Evolutionary conservation across 2,329 filamentous ascomycete species (phyloP).

Genomic region (Helotiales sp.): DNA sequence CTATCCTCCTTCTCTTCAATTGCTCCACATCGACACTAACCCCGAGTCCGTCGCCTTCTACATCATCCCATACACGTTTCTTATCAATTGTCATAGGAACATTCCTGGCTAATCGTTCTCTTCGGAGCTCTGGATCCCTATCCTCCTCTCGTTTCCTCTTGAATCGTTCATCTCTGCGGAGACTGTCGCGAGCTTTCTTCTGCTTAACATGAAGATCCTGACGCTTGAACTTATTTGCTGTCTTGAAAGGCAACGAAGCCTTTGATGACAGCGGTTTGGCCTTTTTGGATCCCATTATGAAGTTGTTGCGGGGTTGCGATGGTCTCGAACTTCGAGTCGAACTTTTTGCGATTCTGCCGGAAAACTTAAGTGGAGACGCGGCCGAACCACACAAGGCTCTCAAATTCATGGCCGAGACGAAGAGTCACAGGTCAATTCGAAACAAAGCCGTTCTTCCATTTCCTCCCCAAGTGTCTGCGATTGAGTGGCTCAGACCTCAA

Average conservation of each 20-base stretch:
- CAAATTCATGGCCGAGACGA: conserved; percentile 4
- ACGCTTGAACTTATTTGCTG: conserved; percentile 77
- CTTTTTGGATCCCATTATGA: conserved; percentile 50
- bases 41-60: conserved; percentile 60
- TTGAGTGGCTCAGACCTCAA: conserved; percentile 25
- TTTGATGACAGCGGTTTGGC: conserved; percentile 42
- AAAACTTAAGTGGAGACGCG: conserved; percentile 14
- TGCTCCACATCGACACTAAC: conserved; percentile 56
- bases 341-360: conserved; percentile 9
- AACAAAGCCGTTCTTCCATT: conserved; percentile 2
- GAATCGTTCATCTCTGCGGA: conserved; percentile 75
- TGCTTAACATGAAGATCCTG: conserved; percentile 76
- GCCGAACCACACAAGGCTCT: conserved; percentile 7
- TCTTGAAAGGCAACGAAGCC: conserved; percentile 50
- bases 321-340: conserved; percentile 9
- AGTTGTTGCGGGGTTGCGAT: conserved; percentile 21
- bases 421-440: conserved; percentile 17
- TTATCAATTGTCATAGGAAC: conserved; percentile 79
- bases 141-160: conserved; percentile 81
- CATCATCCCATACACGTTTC: conserved; percentile 88
- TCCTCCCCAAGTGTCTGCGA: conserved; percentile 4
- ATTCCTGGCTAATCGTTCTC: conserved; percentile 74
- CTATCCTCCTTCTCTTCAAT: conserved; percentile 56
- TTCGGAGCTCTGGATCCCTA: conserved; percentile 74
- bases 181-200: conserved; percentile 74